Percentiles rank a stretch among this genome's conserved stretches.
These are phyloP conservation scores for Exobasidium rhododendri DNA, from an alignment of 1,284 basidiomycete genomes.

Conservation along the genomic window DNA sequence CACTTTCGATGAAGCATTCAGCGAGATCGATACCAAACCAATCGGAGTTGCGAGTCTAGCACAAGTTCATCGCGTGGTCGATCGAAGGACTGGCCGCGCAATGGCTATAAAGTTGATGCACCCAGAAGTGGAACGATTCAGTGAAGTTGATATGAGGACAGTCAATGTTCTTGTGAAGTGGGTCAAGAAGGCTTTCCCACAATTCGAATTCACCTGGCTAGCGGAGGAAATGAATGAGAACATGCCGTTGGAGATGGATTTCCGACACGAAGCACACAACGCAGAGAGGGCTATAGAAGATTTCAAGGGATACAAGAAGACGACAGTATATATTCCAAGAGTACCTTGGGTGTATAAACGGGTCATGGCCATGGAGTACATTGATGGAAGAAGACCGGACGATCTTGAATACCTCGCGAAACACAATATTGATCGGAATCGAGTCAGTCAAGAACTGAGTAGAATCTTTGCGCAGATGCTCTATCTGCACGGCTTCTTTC, in stretches of 20 bases:
- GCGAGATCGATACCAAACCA: conserved; percentile 80
- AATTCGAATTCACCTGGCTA: conserved; percentile 93
- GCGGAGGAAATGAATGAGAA: conserved; percentile 59
- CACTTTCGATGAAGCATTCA: conserved; percentile 54
- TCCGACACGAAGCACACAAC: conserved; percentile 81
- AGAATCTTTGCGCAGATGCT: conserved; percentile 91
- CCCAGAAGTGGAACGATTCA: conserved; percentile 88
- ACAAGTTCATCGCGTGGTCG: conserved; percentile 84
- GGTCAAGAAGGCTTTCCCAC: conserved; percentile 76
- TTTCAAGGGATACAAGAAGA: conserved; percentile 61
- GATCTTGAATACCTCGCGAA: conserved; percentile 79
- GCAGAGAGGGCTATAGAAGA: conserved; percentile 70
- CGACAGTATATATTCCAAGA: conserved; percentile 82
- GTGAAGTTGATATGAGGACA: conserved; percentile 73
- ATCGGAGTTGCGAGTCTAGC: conserved; percentile 90
- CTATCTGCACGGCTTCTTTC: conserved; percentile 76
- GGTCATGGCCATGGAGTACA: conserved; percentile 88
- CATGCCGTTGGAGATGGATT: conserved; percentile 90
- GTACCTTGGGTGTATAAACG: conserved; percentile 79
- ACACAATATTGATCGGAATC: conserved; percentile 86
- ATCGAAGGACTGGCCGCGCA: conserved; percentile 59
- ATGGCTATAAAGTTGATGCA: conserved; percentile 99
- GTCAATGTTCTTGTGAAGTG: conserved; percentile 63
- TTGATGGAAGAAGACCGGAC: conserved; percentile 82
- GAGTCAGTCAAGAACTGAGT: conserved; percentile 74